Conservation (phyloP, 805 yeast species). For the Nakazawaea wyomingensis region DNA sequence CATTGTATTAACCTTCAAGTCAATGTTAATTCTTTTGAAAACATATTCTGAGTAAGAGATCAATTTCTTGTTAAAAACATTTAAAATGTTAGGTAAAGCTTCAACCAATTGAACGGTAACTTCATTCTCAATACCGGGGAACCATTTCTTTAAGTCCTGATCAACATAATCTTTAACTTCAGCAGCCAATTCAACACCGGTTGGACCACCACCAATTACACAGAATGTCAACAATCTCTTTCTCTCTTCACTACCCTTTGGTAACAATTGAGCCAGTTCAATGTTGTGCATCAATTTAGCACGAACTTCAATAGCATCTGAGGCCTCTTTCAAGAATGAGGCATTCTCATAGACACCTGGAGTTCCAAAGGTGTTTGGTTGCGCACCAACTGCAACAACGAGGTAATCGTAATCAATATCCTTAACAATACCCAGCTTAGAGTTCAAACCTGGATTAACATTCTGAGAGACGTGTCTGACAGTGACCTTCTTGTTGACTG, state of each 20-base stretch:
- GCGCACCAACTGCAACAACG: conserved; percentile 92
- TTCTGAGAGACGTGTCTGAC: conserved; percentile 54
- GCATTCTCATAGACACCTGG: conserved; percentile 92
- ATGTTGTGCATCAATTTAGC: conserved; percentile 78
- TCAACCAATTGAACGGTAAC: conserved; percentile 82
- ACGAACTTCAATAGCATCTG: conserved; percentile 83
- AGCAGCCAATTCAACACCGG: conserved; percentile 97
- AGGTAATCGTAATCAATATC: conserved; percentile 70
- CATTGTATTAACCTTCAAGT: conserved; percentile 78
- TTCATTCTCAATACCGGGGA: conserved; percentile 80
- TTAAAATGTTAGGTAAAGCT: conserved; percentile 85
- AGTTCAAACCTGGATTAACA: conserved; percentile 37
- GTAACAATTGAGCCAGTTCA: conserved; percentile 81
- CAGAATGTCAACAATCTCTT: conserved; percentile 80
- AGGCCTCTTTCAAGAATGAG: conserved; percentile 82
- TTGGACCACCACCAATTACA: conserved; percentile 98
- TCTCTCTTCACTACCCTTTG: conserved; percentile 69
- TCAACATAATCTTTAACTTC: conserved; percentile 92
- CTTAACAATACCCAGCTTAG: conserved; percentile 38
- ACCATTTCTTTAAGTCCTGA: conserved; percentile 85
- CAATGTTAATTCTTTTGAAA: conserved; percentile 61
- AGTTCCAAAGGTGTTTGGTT: conserved; percentile 90
- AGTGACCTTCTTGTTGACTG: conserved; percentile 56
- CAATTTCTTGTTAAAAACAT: conserved; percentile 63
- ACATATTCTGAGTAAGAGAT: conserved; percentile 77